Evolutionary conservation across 108 stramenopile species (phyloP), one percentile per base, ranked within the genome.

Genomic region (Poteriospumella lacustris): DNA sequence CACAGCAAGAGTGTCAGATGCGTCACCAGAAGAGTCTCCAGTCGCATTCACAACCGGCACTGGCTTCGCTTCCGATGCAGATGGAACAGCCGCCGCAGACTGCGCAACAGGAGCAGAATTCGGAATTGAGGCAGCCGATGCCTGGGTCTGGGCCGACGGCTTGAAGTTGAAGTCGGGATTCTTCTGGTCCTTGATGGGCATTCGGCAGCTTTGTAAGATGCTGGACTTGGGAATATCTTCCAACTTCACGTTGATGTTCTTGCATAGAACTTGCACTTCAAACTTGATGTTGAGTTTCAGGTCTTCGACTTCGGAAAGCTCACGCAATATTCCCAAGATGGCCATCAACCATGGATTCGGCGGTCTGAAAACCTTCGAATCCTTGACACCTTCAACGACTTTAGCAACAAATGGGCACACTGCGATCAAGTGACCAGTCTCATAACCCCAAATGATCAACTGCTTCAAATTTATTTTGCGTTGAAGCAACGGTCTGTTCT

Each of bases 251-350:
- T 91, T 90, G 41, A 99, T 83, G 82, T 95, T 94, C 87, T 97
- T 97, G 88, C 95, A 98, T 9, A 99, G 85, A 43, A 97, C 95
- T 84, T 97, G 96, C 42, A 99, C 91, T 82, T 97, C 98, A 76
- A 99, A 99, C 81, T 97, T 97, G 87, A 99, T 95, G 81, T 98
- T 99, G 91, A 98, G 94, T 85, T 98, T 98, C 78, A 99, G 88
- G 68, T 96, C 94, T 40, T 95, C 91, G 58, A 81, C 77, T 73
- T 80, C 76, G 59, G 28, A 42, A 26, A 95, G 82, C 3, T 96
- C 93, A 12, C 92, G 89, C 76, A 97, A 90, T 1, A 95, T 92
- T 43, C 94, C 87, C 42, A 99, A 78, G 59, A 99, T 84, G 29
- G 95, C 97, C 96, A 97, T 97, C 19, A 97, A 79, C 98, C 98